These are phyloP conservation scores for Phaseolus coccineus DNA, from an alignment of 331 rosid genomes.

Conservation along the genomic window DNA sequence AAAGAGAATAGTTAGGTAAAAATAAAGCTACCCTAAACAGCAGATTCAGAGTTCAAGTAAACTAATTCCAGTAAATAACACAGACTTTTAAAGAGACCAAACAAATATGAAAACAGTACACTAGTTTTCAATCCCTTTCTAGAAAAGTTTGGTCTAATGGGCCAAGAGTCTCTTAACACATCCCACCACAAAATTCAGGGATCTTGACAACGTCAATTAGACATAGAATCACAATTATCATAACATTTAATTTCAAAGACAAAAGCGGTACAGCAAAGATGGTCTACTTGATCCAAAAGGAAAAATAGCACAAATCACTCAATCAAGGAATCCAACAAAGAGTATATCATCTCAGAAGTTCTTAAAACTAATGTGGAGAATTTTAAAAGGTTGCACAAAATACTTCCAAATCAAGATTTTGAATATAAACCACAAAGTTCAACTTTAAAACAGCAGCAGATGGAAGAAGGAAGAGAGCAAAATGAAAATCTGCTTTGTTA, in stretches of 20 bases:
- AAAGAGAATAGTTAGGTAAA: constrained; percentile 27
- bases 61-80: background rate
- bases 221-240: background rate
- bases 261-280: background rate
- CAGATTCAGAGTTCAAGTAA: constrained; percentile 24
- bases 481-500: constrained; percentile 4
- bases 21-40: constrained; percentile 4
- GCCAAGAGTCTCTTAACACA: background rate
- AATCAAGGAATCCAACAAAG: constrained; percentile 19
- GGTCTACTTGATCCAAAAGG: background rate
- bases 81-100: background rate
- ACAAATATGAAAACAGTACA: constrained; percentile 14
- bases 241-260: background rate
- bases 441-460: constrained; percentile 6
- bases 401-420: background rate
- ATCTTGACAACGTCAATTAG: constrained; percentile 21
- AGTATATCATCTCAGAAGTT: background rate
- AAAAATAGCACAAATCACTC: background rate
- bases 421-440: background rate
- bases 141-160: background rate
- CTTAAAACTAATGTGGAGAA: constrained; percentile 2
- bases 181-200: background rate
- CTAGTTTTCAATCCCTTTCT: background rate
- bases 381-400: background rate
- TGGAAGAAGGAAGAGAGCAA: constrained; percentile 1